Base-by-base conservation (phyloP, 441 rosid species). In the Jatropha podagrica region DNA sequence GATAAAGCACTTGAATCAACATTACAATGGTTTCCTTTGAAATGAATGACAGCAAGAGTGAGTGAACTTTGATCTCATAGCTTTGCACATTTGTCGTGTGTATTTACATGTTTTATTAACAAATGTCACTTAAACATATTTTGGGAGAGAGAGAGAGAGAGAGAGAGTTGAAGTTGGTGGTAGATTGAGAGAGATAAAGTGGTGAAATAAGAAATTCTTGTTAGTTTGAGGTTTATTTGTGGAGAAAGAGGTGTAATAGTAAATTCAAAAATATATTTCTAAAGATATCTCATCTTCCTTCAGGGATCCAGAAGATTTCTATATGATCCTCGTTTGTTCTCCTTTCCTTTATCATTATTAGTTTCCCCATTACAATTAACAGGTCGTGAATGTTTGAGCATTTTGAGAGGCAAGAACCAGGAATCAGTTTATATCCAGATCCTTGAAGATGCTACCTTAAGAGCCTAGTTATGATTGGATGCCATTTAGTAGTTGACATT, bases 31-130 rank as follows among this genome's bases (percentile, higher is more conserved):
- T 87, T 86, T 84, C 90, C 61, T 87, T 90, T 56, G 92, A 88
- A 74, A 90, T 90, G 92, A 90, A 84, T 78, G 92, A 88, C 81
- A 89, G 90, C 41, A 90, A 90, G 79, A 90, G 95, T 88, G 65
- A 84, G 92, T 81, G 7, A 12, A 3, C 13, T 44, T 61, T 7
- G 62, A 3, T 9, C 40, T 60, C 0, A 46, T 63, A 20, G 11
- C 32, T 20, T 20, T 58, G 3, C 27, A 23, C 23, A 23, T 23
- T 23, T 0, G 23, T 23, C 23, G 23, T 23, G 3, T 2, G 9
- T 8, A 58, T 58, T 55, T 55, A n/a, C 26, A 4, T n/a, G n/a
- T 8, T 55, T 18, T n/a, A 55, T 55, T 11, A n/a, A 55, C 20
- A 55, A n/a, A 18, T n/a, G 26, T 23, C 2, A 17, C 7, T 7